phyloP scores from a whole-genome alignment of 768 basidiomycete genomes.

The Rhizopogon vulgaris region DNA sequence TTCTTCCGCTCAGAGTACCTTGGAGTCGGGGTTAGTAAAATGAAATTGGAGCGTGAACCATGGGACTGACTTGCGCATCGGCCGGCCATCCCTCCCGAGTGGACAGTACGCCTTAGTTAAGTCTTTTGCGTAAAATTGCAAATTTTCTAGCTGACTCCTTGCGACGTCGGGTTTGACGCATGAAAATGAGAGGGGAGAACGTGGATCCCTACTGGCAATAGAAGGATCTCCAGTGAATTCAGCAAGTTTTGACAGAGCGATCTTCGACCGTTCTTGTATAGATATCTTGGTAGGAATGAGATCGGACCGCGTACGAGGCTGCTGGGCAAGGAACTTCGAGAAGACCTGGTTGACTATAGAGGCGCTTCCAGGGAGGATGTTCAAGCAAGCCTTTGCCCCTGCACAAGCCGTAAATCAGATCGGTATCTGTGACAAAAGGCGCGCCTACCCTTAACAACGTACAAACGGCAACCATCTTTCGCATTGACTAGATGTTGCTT shows the following conservation, averaged over 20 bases:
- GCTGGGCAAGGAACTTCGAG: constrained; percentile 52
- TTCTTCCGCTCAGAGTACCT: constrained; percentile 54
- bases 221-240: constrained; percentile 41
- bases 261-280: constrained; percentile 43
- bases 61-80: constrained; percentile 50
- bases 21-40: not conserved
- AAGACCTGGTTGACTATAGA: constrained; percentile 63
- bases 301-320: constrained; percentile 45
- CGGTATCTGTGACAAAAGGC: not conserved
- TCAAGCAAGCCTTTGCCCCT: constrained; percentile 54
- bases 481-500: constrained; percentile 43
- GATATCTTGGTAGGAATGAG: constrained; percentile 31
- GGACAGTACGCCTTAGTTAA: constrained; percentile 48
- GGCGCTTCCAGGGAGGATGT: constrained; percentile 47
- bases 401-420: constrained; percentile 1
- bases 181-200: constrained; percentile 64
- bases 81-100: constrained; percentile 49
- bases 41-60: not conserved
- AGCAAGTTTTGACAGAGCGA: constrained; percentile 48
- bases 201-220: constrained; percentile 46
- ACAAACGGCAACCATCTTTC: constrained; percentile 42
- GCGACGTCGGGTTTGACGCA: constrained; percentile 48
- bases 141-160: constrained; percentile 43
- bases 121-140: constrained; percentile 42
- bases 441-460: constrained; percentile 53